These are phyloP conservation scores for Coelastrella sp. DNA, from an alignment of 139 green algal species.

Conservation along the genomic window DNA sequence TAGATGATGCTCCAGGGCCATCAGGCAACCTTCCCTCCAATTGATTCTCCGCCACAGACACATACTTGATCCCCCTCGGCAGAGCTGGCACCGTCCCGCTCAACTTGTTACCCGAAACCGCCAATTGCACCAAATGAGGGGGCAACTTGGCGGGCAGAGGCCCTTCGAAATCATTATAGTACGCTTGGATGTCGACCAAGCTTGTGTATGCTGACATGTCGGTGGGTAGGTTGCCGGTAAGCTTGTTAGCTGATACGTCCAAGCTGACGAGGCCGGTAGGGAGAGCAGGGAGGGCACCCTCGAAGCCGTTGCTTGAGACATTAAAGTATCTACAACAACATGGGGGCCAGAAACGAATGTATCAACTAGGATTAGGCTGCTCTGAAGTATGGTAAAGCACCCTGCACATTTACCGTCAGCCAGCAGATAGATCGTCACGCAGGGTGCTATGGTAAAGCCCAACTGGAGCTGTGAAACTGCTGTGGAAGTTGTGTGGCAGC, in stretches of 20 bases:
- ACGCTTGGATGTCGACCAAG: constrained; percentile 33
- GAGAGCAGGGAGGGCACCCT: constrained; percentile 1
- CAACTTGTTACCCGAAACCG: background rate
- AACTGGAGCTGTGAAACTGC: too few species aligned
- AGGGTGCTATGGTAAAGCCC: too few species aligned
- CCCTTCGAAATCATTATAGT: constrained; percentile 15
- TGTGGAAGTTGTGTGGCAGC: too few species aligned
- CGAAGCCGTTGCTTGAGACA: constrained; percentile 1
- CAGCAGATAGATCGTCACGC: too few species aligned
- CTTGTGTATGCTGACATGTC: constrained; percentile 13
- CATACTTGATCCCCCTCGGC: constrained; percentile 18
- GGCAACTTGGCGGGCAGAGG: constrained; percentile 16
- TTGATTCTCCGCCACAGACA: constrained; percentile 22
- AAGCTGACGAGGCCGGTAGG: constrained; percentile 27
- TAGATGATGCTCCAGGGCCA: constrained; percentile 7
- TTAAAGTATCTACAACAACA: constrained; percentile 38
- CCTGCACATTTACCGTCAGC: background rate
- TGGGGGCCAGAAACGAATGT: background rate
- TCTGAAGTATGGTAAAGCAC: background rate
- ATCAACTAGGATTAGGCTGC: background rate
- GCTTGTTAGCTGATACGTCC: background rate
- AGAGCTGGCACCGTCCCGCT: background rate
- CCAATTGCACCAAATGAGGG: constrained; percentile 25
- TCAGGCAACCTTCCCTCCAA: constrained; percentile 10
- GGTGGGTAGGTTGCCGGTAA: background rate